Conservation (phyloP, 2,329 filamentous ascomycete species). For the Diaporthe capsici region DNA sequence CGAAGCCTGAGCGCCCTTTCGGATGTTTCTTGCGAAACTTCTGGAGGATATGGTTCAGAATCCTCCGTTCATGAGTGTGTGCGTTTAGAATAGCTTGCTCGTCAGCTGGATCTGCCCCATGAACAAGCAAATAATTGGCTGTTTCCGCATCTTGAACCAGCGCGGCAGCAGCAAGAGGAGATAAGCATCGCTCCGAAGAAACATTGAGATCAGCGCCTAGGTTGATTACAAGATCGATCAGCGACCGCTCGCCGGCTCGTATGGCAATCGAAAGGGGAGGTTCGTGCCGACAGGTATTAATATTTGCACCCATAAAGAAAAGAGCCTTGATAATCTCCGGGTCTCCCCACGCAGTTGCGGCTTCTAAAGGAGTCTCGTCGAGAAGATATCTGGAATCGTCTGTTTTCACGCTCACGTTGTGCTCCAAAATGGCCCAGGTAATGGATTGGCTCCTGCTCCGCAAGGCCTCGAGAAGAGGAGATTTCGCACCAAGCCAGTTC, state of each 20-base stretch:
- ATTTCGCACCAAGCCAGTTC: neutral
- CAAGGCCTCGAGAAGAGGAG: neutral
- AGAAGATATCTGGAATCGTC: neutral
- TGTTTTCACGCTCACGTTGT: neutral
- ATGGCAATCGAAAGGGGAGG: neutral
- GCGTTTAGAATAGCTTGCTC: neutral
- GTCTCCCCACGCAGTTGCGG: neutral
- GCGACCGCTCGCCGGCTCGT: neutral
- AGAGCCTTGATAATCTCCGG: neutral
- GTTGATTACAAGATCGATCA: neutral
- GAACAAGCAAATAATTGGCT: neutral
- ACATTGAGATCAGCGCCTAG: neutral
- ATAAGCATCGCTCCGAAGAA: neutral
- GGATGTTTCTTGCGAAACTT: neutral
- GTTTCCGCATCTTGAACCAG: neutral
- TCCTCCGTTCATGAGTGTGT: neutral
- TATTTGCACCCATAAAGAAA: neutral
- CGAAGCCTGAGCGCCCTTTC: neutral
- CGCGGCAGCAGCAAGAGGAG: constrained; percentile 10
- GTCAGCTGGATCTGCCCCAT: constrained; percentile 3
- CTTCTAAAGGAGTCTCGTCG: neutral
- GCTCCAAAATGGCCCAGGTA: neutral
- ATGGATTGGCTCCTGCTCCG: neutral
- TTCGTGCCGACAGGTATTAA: neutral
- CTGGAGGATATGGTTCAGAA: neutral